Conservation (phyloP, 2,329 filamentous ascomycete genomes). For the Chaetomiaceae sp. region DNA sequence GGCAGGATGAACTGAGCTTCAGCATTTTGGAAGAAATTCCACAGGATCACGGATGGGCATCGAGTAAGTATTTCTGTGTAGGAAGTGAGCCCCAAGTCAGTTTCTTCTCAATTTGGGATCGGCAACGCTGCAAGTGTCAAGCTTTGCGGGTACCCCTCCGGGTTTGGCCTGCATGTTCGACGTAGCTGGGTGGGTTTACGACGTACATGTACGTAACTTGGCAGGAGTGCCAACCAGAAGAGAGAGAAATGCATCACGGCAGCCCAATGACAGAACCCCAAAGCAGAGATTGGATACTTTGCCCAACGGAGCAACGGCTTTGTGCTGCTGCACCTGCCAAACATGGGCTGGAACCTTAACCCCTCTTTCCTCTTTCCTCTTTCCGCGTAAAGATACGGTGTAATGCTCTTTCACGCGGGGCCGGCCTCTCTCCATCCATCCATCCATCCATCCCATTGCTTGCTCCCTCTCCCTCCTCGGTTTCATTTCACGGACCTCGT, state of each 20-base stretch:
- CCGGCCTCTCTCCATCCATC: neutral
- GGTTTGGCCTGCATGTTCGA: no score
- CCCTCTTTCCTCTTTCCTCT: neutral
- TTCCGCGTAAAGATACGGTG: neutral
- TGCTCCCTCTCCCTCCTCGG: neutral
- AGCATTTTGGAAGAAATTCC: no score
- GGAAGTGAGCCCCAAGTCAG: no score
- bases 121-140: slow-evolving; percentile 1
- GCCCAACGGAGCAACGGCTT: neutral
- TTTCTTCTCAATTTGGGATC: no score
- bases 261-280: neutral
- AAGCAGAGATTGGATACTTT: neutral
- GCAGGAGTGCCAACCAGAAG: neutral
- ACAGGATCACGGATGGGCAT: neutral
- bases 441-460: neutral
- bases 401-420: neutral
- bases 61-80: neutral
- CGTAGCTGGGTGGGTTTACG: no score
- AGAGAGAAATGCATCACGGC: neutral
- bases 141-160: neutral
- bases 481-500: neutral
- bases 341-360: neutral
- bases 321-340: slow-evolving; percentile 1
- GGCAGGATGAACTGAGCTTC: no score
- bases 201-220: no score